Base-by-base conservation (phyloP, 345 rosid genomes). In the Lagerstroemia speciosa region DNA sequence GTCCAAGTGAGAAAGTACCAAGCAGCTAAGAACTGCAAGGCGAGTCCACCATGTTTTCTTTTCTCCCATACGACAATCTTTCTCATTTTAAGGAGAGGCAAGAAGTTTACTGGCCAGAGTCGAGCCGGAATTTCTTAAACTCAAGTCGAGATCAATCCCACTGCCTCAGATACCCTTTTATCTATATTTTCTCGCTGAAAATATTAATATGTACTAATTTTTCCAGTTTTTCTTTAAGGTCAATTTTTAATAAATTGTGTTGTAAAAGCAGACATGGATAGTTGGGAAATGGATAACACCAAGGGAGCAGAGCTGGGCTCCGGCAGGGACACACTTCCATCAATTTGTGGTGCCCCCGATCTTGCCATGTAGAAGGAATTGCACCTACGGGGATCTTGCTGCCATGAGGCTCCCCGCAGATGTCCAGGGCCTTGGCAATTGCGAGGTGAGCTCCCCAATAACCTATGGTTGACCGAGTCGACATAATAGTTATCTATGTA, bases 231-330 rank as follows among this genome's bases (percentile, higher is more conserved):
- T 17, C 65, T 62, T n/a, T n/a, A n/a, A n/a, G 5, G 33, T 17
- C 3, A 63, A 6, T 34, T 17, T 9, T 31, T n/a, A 8, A 17
- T 27, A 17, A 62, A 12, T 20, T 36, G 27, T 19, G 22, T 26
- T 34, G 43, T 33, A 19, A 48, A 6, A 38, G 29, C 70, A 95
- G 99, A 86, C 97, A 38, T 95, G 99, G 99, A 89, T 95, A 34
- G 98, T 95, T n/a, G 99, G 99, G 9, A 95, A 95, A 76, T 89
- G 98, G 97, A 88, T 86, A 57, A 90, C 97, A 62, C 97, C 89
- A 15, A 75, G 89, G 40, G 83, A 95, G 78, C 99, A 95, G 76
- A 84, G 78, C 37, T 95, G 97, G 98, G 99, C 99, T 1, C 99
- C 99, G n/a, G 62, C 73, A 27, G 99, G 99, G 38, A 37, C 99